A percentile compares a stretch with the other conserved stretches of the same genome.
Evolutionary conservation across 2,329 filamentous ascomycete species (phyloP).

Genomic region (Aspergillus arachidicola): DNA sequence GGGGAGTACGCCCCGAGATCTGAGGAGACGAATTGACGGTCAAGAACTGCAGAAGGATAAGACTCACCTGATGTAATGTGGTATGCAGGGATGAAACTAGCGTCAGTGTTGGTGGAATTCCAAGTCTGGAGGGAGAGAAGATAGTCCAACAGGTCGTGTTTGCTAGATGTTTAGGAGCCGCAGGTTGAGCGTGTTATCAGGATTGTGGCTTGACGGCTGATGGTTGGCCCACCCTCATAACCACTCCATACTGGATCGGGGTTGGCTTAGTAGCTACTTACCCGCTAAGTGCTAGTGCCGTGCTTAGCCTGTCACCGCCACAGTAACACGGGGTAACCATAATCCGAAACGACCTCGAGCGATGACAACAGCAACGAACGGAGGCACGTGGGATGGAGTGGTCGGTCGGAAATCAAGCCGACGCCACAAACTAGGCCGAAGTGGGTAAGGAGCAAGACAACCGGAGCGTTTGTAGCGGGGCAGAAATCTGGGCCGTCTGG

Average conservation of each 20-base stretch:
- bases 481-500: not conserved
- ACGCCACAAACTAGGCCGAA: conserved; percentile 6
- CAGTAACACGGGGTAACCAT: conserved; percentile 3
- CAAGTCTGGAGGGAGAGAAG: conserved; percentile 7
- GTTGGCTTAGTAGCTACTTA: conserved; percentile 6
- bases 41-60: not conserved
- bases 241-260: conserved; percentile 15
- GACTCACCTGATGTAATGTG: not conserved
- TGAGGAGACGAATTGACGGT: conserved; percentile 13
- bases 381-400: conserved; percentile 13
- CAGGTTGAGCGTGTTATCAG: conserved; percentile 19
- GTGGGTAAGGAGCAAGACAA: not conserved
- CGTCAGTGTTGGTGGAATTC: not conserved
- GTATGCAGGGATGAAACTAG: conserved; percentile 4
- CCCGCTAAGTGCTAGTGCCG: conserved; percentile 1
- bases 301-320: conserved; percentile 12
- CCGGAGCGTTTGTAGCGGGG: not conserved
- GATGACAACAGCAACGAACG: conserved; percentile 3
- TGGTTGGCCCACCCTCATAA: conserved; percentile 13
- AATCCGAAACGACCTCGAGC: conserved; percentile 1
- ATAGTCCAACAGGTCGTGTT: conserved; percentile 6
- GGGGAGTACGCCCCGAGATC: not conserved
- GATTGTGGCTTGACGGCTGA: conserved; percentile 15
- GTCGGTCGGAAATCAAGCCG: conserved; percentile 7
- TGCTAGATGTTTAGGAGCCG: conserved; percentile 17